These are phyloP conservation scores for Fusarium anthophilum DNA, from an alignment of 2,329 filamentous ascomycete species.

Conservation along the genomic window DNA sequence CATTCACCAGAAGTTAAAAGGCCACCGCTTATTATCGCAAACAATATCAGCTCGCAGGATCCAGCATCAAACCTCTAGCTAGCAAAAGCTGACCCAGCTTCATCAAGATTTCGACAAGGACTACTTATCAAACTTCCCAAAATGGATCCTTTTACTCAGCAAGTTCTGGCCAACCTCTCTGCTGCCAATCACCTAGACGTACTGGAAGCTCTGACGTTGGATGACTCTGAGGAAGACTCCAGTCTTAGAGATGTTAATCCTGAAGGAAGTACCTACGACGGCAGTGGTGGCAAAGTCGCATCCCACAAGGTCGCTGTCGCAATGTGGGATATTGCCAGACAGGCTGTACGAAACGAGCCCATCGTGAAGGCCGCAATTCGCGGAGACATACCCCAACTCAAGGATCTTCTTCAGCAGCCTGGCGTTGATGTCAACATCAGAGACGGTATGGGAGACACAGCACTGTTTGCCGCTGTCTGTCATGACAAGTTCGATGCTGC, in stretches of 20 bases:
- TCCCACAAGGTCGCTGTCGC: background rate
- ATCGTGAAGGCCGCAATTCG: background rate
- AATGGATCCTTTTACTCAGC: background rate
- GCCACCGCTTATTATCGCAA: background rate
- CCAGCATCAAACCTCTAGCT: background rate
- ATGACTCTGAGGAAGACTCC: background rate
- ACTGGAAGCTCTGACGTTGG: background rate
- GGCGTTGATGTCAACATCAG: background rate
- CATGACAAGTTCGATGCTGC: background rate
- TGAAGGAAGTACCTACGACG: background rate
- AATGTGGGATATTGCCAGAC: background rate
- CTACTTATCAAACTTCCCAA: background rate
- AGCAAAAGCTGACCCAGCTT: background rate
- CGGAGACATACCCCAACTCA: background rate
- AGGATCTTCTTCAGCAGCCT: background rate
- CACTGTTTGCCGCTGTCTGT: background rate
- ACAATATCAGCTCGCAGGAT: accelerated
- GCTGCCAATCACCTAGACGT: background rate
- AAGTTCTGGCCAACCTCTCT: background rate
- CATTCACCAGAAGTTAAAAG: background rate
- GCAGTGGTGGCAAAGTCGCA: background rate
- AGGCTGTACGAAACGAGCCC: background rate
- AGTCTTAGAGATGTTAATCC: accelerated
- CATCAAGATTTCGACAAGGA: background rate
- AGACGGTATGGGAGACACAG: background rate